Evolutionary conservation across 2,329 filamentous ascomycete species (phyloP).

Genomic region (Diplodia sapinea): DNA sequence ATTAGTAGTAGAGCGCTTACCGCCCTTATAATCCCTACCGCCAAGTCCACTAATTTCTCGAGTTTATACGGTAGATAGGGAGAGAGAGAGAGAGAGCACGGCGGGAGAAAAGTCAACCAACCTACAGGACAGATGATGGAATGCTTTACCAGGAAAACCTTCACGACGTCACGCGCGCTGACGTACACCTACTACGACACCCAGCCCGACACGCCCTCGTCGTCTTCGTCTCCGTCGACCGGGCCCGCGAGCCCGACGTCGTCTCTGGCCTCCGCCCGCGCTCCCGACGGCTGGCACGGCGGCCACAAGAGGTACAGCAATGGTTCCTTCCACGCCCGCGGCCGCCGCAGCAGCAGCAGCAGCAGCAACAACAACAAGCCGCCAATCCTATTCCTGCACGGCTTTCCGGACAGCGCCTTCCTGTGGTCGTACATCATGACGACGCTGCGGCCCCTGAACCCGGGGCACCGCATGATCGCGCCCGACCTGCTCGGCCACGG

Average conservation of each 20-base stretch:
- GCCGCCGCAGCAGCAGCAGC: background rate
- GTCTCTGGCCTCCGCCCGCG: background rate
- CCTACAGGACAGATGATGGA: slow-evolving; percentile 27
- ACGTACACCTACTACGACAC: slow-evolving; percentile 33
- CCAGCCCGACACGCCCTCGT: background rate
- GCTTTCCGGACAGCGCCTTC: slow-evolving; percentile 54
- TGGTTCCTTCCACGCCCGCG: too few relatives aligned
- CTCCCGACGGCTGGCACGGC: background rate
- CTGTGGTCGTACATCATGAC: slow-evolving; percentile 52
- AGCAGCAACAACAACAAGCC: slow-evolving; percentile 9
- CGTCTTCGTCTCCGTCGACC: background rate
- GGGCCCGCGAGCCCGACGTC: background rate
- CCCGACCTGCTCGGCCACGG: slow-evolving; percentile 47
- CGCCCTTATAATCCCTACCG: too few relatives aligned
- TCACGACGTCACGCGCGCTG: slow-evolving; percentile 30
- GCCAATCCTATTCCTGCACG: slow-evolving; percentile 50
- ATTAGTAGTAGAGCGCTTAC: too few relatives aligned
- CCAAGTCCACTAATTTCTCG: too few relatives aligned
- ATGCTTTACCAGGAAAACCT: slow-evolving; percentile 30
- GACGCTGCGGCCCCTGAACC: slow-evolving; percentile 42
- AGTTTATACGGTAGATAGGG: too few relatives aligned
- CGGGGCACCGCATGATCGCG: slow-evolving; percentile 46
- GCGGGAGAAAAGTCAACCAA: too few relatives aligned
- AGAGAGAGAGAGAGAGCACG: background rate
- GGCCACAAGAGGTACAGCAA: background rate